Conservation (phyloP, 1,284 basidiomycete genomes). For the Melampsora larici-populina region DNA sequence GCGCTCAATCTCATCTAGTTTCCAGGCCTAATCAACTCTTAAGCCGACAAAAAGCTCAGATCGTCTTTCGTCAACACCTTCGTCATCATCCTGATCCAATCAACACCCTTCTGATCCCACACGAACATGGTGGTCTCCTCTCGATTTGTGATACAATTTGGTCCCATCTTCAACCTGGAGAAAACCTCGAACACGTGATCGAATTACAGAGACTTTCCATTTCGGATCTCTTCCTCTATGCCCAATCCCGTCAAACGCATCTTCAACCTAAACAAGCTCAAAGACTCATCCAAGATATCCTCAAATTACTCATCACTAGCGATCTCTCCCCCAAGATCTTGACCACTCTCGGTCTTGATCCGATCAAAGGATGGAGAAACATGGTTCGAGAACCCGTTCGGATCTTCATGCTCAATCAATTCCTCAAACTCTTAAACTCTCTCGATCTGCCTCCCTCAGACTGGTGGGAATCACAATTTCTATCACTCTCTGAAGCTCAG, state of each 20-base stretch:
- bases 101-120: not conserved
- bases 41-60: not conserved
- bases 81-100: not conserved
- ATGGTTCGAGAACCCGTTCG: slow-evolving; percentile 23
- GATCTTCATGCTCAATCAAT: slow-evolving; percentile 1
- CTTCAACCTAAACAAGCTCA: not conserved
- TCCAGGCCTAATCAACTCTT: not conserved
- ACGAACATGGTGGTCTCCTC: not conserved
- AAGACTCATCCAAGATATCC: not conserved
- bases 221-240: not conserved
- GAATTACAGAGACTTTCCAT: slow-evolving; percentile 1
- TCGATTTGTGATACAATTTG: not conserved
- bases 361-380: slow-evolving; percentile 38
- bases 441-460: slow-evolving; percentile 21
- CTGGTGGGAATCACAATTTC: slow-evolving; percentile 24
- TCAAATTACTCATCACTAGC: not conserved
- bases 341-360: slow-evolving; percentile 30
- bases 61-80: not conserved
- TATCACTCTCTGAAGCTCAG: slow-evolving; percentile 14
- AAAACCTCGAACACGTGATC: not conserved
- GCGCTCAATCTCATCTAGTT: not conserved
- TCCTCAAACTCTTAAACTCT: slow-evolving; percentile 13
- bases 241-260: not conserved
- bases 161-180: not conserved
- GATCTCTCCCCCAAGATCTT: slow-evolving; percentile 12